phyloP scores from a whole-genome alignment of 164 flowering plant species.

The Magnolia sinica region DNA sequence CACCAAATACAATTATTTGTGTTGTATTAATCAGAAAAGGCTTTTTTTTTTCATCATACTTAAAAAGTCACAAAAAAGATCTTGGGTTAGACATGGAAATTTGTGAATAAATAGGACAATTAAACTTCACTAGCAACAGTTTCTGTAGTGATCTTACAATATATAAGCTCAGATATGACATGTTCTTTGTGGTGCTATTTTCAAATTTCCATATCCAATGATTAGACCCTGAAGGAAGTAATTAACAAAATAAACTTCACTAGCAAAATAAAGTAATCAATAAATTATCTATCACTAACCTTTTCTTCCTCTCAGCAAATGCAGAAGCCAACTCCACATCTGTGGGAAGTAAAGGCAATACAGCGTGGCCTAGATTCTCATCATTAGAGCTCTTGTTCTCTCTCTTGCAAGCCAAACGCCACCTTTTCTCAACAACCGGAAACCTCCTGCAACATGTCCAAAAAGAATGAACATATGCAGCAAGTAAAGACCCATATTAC shows the following conservation, averaged over 20 bases:
- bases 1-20: too few species aligned
- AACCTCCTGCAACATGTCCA: slow-evolving; percentile 56
- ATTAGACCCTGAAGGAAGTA: neutral
- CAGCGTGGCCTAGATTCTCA: slow-evolving; percentile 18
- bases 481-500: too few species aligned
- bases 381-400: slow-evolving; percentile 29
- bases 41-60: too few species aligned
- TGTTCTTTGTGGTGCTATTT: too few species aligned
- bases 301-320: slow-evolving; percentile 58
- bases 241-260: neutral
- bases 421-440: slow-evolving; percentile 82
- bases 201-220: neutral
- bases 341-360: slow-evolving; percentile 48
- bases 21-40: too few species aligned
- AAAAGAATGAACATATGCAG: neutral
- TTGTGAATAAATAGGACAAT: too few species aligned
- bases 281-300: slow-evolving; percentile 31
- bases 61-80: too few species aligned
- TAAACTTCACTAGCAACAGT: too few species aligned
- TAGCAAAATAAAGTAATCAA: neutral
- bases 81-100: too few species aligned
- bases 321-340: slow-evolving; percentile 68
- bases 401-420: slow-evolving; percentile 67
- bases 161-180: neutral
- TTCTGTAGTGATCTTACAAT: too few species aligned